Evolutionary conservation across 2,329 filamentous ascomycete genomes (phyloP).

Genomic region (Pseudogymnoascus sp.): DNA sequence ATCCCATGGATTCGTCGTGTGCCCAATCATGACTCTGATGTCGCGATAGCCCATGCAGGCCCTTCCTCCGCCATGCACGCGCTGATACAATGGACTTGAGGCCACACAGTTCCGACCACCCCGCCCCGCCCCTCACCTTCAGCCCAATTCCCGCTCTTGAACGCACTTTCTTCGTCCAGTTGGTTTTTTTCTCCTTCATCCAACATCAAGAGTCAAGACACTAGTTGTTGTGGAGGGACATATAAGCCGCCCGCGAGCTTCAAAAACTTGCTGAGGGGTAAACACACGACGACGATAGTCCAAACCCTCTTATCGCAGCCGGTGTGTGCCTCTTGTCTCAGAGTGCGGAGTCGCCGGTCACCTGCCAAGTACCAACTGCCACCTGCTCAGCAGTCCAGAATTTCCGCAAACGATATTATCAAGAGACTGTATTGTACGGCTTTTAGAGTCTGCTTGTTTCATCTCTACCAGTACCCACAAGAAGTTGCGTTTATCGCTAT

Average conservation of each 20-base stretch:
- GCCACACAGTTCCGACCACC: constrained; percentile 1
- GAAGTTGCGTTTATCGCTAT: constrained; percentile 1
- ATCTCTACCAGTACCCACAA: background rate
- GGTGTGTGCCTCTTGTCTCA: background rate
- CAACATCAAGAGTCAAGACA: background rate
- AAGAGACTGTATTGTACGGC: background rate
- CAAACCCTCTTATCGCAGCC: background rate
- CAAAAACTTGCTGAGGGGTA: constrained; percentile 6
- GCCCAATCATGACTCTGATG: background rate
- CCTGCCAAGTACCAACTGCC: background rate
- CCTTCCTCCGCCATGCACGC: background rate
- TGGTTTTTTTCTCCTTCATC: constrained; percentile 2
- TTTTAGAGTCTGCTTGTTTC: background rate
- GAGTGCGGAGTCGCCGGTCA: background rate
- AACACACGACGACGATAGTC: background rate
- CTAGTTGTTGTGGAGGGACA: constrained; percentile 2
- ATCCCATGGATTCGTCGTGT: constrained; percentile 1
- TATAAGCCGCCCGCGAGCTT: constrained; percentile 5
- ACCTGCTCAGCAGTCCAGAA: background rate
- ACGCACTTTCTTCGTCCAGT: background rate
- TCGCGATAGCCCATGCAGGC: constrained; percentile 1
- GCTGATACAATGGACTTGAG: background rate
- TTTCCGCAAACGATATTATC: constrained; percentile 3
- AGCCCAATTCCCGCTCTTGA: constrained; percentile 1
- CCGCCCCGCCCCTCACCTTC: constrained; percentile 7